Evolutionary conservation across 768 basidiomycete species (phyloP), one percentile per base, ranked within the genome.

Genomic region (Hortiboletus campestris): DNA sequence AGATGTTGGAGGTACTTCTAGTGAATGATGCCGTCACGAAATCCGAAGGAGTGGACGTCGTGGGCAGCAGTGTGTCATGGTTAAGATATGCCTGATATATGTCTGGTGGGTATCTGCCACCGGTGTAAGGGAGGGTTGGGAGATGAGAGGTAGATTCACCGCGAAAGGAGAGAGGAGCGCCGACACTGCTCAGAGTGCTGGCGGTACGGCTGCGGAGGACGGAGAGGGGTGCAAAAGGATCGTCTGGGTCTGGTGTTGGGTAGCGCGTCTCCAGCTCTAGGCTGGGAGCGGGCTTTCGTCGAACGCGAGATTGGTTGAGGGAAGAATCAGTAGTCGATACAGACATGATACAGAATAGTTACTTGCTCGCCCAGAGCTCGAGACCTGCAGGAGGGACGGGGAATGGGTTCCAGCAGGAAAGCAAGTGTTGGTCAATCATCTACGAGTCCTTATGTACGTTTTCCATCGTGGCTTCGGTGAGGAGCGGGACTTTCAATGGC

Each of bases 181-280:
- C 63, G 10, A 49, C 49, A 39, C 56, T 69, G 35, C 71, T 71
- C 46, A 76, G 69, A 17, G 74, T 71, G 19, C 75, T 75, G 59
- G 78, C 79, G 6, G 82, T 80, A 52, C 85, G 80, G 56, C 77
- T 80, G 47, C 88, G 82, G 28, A 89, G 76, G 25, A 83, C 81
- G 64, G 81, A 80, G 41, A 89, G 80, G 0, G 88, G 81, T 6
- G 84, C 86, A 59, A 88, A 88, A 2, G 88, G 88, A 66, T 89
- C 86, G 17, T 63, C 65, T 20, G 85, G 86, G 70, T 89, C 88
- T 31, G 86, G 85, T 2, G 75, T 69, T 6, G 88, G 88, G 67
- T 88, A 89, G 39, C 82, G 76, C 50, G 76, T 64, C 11, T 80
- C 76, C 61, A 78, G 67, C 47, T 79, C 78, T 52, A 83, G 74